phyloP scores from a whole-genome alignment of 164 flowering plant genomes.

The Echeveria elegans region DNA sequence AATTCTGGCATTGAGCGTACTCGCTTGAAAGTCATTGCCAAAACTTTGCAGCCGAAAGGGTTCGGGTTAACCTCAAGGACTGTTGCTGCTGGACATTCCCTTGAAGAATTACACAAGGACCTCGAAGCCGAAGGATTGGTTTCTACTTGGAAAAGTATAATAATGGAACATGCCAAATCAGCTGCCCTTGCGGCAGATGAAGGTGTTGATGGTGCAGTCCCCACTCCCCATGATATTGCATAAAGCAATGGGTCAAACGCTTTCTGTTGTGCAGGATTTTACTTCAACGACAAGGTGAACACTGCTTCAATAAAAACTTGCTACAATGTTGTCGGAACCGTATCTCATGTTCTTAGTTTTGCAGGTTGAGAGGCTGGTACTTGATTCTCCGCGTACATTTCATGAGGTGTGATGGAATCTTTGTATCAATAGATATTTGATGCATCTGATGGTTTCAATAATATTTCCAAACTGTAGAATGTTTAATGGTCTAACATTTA shows the following conservation, averaged over 20 bases:
- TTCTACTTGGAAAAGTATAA: conserved; percentile 77
- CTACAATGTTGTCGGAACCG: not conserved
- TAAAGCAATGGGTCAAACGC: conserved; percentile 90
- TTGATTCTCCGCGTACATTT: conserved; percentile 85
- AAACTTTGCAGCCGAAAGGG: conserved; percentile 82
- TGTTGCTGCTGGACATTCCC: conserved; percentile 83
- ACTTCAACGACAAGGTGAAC: conserved; percentile 72
- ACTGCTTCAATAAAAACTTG: not conserved
- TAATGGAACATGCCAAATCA: conserved; percentile 82
- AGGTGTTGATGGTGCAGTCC: conserved; percentile 83
- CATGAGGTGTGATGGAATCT: conserved; percentile 58
- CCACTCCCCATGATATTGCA: conserved; percentile 78
- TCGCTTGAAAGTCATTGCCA: conserved; percentile 79
- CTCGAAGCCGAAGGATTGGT: conserved; percentile 82
- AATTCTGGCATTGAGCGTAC: conserved; percentile 79
- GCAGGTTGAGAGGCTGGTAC: conserved; percentile 79
- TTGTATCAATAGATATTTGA: not conserved
- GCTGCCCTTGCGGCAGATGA: conserved; percentile 94
- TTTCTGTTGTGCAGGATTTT: conserved; percentile 89
- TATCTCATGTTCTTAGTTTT: conserved; percentile 7
- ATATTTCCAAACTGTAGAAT: no score
- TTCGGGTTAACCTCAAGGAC: conserved; percentile 93
- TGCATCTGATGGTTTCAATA: no score
- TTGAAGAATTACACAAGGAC: conserved; percentile 84
- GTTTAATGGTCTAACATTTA: no score